phyloP scores from a whole-genome alignment of 495 filamentous ascomycete genomes.

The Daldinia caldariorum region DNA sequence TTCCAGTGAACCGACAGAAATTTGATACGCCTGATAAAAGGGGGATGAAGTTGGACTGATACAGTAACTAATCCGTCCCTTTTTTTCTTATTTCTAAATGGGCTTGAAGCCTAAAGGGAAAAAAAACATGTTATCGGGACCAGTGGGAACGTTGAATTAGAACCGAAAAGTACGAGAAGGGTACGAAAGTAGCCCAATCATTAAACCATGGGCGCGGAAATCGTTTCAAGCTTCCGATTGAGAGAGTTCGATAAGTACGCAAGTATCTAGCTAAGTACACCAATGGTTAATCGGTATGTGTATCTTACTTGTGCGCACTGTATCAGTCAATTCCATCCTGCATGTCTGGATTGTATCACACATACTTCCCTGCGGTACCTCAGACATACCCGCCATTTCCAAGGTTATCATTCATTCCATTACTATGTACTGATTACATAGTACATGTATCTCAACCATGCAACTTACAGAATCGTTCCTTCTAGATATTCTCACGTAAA shows the following conservation, averaged over 20 bases:
- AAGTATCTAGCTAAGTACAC: neutral
- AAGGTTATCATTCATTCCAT: neutral
- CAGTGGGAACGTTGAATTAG: slow-evolving; percentile 14
- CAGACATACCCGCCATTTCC: neutral
- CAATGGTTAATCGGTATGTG: slow-evolving; percentile 13
- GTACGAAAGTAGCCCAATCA: slow-evolving; percentile 1
- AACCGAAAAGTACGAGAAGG: slow-evolving; percentile 18
- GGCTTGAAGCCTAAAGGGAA: slow-evolving; percentile 21
- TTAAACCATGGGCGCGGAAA: slow-evolving; percentile 25
- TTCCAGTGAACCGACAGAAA: slow-evolving; percentile 24
- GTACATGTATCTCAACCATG: neutral
- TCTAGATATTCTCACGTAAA: neutral
- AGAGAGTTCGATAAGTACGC: neutral
- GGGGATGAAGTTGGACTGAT: slow-evolving; percentile 17
- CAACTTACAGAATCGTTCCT: neutral
- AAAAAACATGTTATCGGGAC: slow-evolving; percentile 29
- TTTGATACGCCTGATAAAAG: neutral
- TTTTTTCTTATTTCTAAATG: slow-evolving; percentile 20
- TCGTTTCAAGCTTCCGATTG: slow-evolving; percentile 34
- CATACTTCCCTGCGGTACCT: neutral
- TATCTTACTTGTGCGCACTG: slow-evolving; percentile 25
- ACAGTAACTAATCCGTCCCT: slow-evolving; percentile 26
- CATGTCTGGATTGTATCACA: slow-evolving; percentile 8
- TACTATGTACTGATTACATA: too few species aligned
- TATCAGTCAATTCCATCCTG: slow-evolving; percentile 16